Base-by-base conservation (phyloP, 441 rosid genomes). In the Erodium chrysanthum region DNA sequence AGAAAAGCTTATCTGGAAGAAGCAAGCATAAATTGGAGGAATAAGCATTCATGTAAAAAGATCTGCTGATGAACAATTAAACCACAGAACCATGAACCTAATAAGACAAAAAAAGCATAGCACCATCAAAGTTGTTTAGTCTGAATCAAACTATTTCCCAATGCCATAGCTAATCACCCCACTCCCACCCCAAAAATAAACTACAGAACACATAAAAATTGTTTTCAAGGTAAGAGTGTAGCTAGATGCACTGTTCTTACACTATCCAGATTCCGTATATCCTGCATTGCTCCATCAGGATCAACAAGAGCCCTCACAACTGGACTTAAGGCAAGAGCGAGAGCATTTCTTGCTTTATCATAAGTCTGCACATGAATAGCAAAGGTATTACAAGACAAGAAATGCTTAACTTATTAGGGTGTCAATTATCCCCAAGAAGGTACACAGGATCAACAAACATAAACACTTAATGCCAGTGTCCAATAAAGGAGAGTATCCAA, bases 241-340 rank as follows among this genome's bases (percentile, higher is more conserved):
- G 27, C 61, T 14, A 56, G 58, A 4, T 68, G 33, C 42, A 68
- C 31, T 54, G 65, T 33, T 74, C 89, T 84, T 87, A 91, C 97
- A 63, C 80, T 83, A 81, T 94, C 98, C 75, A 94, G 80, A 68
- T 91, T 74, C 71, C 96, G 80, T 79, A 94, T 89, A 75, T 91
- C 96, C 71, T 71, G 76, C 94, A 94, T 77, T 67, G 98, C 97
- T 79, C 88, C 98, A 68, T 94, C 94, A 0, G 98, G 97, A 80
- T 85, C 72, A 50, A 91, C 75, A 21, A 94, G 90, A 76, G 98
- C 98, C 81, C 68, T 91, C 50, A 91, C 96, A 3, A 94, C 96
- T 15, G 98, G 97, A 75, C 98, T 94, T 69, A 94, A 71, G 50
- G 97, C 96, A 79, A 94, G 96, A 59, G 99, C 99, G 62, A 94